These are phyloP conservation scores for Suhomyces bokatorum DNA, from an alignment of 1,139 yeast species.

Conservation along the genomic window DNA sequence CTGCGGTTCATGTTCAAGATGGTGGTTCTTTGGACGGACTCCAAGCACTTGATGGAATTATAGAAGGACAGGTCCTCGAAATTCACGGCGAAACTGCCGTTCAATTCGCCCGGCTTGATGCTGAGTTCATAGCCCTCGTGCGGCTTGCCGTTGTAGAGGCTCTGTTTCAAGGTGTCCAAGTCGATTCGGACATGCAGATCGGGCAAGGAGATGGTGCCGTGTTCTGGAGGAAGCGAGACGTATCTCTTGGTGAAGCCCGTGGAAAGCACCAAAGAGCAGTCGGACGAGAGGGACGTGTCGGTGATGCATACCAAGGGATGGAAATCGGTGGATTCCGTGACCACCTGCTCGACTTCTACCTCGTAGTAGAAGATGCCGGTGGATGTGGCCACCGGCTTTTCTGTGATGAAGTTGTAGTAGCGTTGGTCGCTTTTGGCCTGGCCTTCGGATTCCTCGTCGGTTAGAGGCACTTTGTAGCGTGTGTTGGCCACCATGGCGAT, in stretches of 20 bases:
- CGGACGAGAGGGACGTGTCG: slow-evolving; percentile 38
- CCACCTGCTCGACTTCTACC: slow-evolving; percentile 35
- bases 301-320: slow-evolving; percentile 36
- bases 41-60: slow-evolving; percentile 38
- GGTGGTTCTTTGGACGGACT: slow-evolving; percentile 33
- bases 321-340: slow-evolving; percentile 32
- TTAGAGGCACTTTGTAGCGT: neutral
- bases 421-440: slow-evolving; percentile 10
- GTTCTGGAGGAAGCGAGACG: slow-evolving; percentile 15
- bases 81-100: slow-evolving; percentile 46
- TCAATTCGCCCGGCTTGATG: slow-evolving; percentile 40
- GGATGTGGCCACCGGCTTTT: slow-evolving; percentile 33
- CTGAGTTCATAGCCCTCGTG: slow-evolving; percentile 16
- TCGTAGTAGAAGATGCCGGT: slow-evolving; percentile 42
- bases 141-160: slow-evolving; percentile 20
- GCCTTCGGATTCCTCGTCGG: neutral
- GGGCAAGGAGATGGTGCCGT: neutral
- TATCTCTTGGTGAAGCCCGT: slow-evolving; percentile 39
- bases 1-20: slow-evolving; percentile 42
- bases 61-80: slow-evolving; percentile 44
- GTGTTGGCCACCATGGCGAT: slow-evolving; percentile 24
- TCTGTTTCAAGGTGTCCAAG: slow-evolving; percentile 32
- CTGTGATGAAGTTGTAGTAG: slow-evolving; percentile 38
- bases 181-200: slow-evolving; percentile 21
- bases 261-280: slow-evolving; percentile 34